Evolutionary conservation across 805 yeast species (phyloP).

Genomic region (Saccharomycopsis fermentans): DNA sequence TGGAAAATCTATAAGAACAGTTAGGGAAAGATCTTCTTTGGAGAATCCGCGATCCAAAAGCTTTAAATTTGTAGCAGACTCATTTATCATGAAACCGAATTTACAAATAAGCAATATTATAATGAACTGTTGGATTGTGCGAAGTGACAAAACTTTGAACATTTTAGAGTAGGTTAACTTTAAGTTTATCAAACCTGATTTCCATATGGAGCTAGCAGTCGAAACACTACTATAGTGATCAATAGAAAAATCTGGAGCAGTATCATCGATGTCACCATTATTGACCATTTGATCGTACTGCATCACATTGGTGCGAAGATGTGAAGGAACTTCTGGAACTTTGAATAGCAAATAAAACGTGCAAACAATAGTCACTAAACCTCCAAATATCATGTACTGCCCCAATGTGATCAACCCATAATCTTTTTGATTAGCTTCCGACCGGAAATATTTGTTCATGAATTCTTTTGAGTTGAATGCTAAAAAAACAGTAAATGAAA

Average conservation of each 20-base stretch:
- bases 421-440: slow-evolving; percentile 37
- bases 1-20: slow-evolving; percentile 91
- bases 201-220: not conserved
- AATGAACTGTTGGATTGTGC: slow-evolving; percentile 65
- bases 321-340: slow-evolving; percentile 65
- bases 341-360: slow-evolving; percentile 50
- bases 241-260: not conserved
- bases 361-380: slow-evolving; percentile 55
- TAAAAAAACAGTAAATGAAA: slow-evolving; percentile 82
- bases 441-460: slow-evolving; percentile 73
- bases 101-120: slow-evolving; percentile 70
- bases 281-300: slow-evolving; percentile 19
- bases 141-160: slow-evolving; percentile 56
- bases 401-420: slow-evolving; percentile 64
- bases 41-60: slow-evolving; percentile 84
- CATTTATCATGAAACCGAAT: slow-evolving; percentile 91
- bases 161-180: slow-evolving; percentile 52
- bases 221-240: slow-evolving; percentile 2
- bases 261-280: slow-evolving; percentile 6
- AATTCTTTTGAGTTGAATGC: slow-evolving; percentile 89
- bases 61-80: slow-evolving; percentile 89
- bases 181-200: slow-evolving; percentile 24
- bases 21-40: slow-evolving; percentile 86
- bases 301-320: slow-evolving; percentile 24
- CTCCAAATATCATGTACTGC: slow-evolving; percentile 70